Conservation (phyloP, 202 grass and related monocot species). For the Carex sylvatica region DNA sequence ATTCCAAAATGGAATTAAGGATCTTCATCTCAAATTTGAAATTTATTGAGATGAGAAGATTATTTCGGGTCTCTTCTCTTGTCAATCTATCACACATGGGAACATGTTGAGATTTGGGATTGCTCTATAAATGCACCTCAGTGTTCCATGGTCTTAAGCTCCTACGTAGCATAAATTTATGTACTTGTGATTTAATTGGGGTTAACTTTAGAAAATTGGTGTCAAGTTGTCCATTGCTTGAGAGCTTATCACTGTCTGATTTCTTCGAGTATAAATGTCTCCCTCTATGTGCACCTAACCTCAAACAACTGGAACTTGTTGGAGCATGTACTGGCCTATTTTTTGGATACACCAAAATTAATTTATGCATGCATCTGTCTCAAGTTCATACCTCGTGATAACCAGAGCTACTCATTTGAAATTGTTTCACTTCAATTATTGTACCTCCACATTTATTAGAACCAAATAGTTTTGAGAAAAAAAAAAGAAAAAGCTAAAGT, state of each 20-base stretch:
- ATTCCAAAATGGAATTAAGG: conserved; percentile 44
- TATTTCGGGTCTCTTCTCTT: conserved; percentile 34
- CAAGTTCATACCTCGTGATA: not conserved
- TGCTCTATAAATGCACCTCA: conserved; percentile 12
- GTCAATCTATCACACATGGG: conserved; percentile 8
- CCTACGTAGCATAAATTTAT: conserved; percentile 31
- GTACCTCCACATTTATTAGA: too few relatives aligned
- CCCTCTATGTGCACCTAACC: not conserved
- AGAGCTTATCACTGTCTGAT: conserved; percentile 30
- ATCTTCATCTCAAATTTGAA: conserved; percentile 25
- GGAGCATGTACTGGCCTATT: conserved; percentile 30
- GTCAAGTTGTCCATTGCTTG: conserved; percentile 35
- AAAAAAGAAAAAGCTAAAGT: too few relatives aligned
- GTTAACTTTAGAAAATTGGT: conserved; percentile 38
- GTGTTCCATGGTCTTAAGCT: conserved; percentile 36
- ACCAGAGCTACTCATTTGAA: not conserved
- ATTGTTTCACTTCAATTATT: too few relatives aligned
- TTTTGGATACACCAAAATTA: conserved; percentile 31
- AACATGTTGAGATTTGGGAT: conserved; percentile 17
- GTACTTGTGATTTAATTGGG: not conserved
- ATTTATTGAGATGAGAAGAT: conserved; percentile 13
- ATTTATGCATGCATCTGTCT: conserved; percentile 21
- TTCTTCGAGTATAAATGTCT: conserved; percentile 22
- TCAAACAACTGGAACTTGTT: conserved; percentile 31
- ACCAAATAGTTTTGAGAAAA: too few relatives aligned